These are phyloP conservation scores for Asterochloris erici DNA, from an alignment of 139 green algal genomes.

Conservation along the genomic window DNA sequence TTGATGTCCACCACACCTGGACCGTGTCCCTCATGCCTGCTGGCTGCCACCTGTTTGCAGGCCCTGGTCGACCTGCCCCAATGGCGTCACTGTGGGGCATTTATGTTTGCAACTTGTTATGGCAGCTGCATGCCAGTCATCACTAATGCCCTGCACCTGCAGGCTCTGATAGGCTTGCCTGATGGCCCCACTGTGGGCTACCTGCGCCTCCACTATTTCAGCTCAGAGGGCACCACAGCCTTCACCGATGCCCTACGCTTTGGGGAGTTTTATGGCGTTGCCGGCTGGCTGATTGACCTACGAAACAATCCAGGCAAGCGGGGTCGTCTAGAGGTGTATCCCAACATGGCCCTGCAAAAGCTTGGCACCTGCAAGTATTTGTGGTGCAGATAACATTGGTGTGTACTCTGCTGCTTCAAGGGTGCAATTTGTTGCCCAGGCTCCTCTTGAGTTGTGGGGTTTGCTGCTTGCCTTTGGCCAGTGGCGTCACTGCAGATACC, in stretches of 20 bases:
- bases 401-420: too few species aligned
- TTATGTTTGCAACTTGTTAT: background rate
- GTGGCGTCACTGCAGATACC: too few species aligned
- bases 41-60: background rate
- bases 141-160: background rate
- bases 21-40: background rate
- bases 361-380: background rate
- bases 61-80: background rate
- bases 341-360: background rate
- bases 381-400: background rate
- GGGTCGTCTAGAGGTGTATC: background rate
- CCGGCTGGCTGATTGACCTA: constrained; percentile 60
- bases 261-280: constrained; percentile 29
- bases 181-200: constrained; percentile 33
- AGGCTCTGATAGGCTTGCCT: constrained; percentile 3
- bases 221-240: constrained; percentile 24
- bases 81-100: background rate
- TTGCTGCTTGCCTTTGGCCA: too few species aligned
- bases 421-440: too few species aligned
- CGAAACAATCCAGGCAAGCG: constrained; percentile 61
- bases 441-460: too few species aligned
- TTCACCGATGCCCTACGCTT: constrained; percentile 26
- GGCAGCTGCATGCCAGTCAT: background rate
- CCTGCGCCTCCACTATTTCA: constrained; percentile 56
- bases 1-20: too few species aligned